Percentiles rank a stretch among this genome's conserved stretches.
Conservation (phyloP, 2,329 filamentous ascomycete species). For the Pseudofabraea citricarpa region DNA sequence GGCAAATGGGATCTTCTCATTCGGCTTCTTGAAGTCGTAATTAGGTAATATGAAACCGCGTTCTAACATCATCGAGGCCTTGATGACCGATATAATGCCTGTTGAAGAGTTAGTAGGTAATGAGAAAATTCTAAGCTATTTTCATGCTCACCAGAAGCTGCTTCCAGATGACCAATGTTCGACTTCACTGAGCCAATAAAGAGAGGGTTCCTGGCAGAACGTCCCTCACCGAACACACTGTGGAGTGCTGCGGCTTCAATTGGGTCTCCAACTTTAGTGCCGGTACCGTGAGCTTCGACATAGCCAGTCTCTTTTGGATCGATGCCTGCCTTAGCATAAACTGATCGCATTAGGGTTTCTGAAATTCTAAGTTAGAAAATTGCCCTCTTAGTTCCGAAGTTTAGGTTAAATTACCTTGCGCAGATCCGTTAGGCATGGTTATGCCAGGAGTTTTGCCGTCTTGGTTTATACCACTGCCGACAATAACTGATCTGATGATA, state of each 20-base stretch:
- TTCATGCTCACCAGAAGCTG: slow-evolving; percentile 14
- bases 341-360: slow-evolving; percentile 21
- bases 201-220: slow-evolving; percentile 16
- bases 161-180: slow-evolving; percentile 24
- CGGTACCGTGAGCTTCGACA: slow-evolving; percentile 15
- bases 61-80: slow-evolving; percentile 24
- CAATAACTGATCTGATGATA: slow-evolving; percentile 49
- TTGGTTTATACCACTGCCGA: slow-evolving; percentile 47
- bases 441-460: slow-evolving; percentile 55
- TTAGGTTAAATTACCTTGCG: slow-evolving; percentile 30
- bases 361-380: slow-evolving; percentile 3
- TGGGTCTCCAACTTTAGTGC: slow-evolving; percentile 17
- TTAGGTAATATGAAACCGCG: slow-evolving; percentile 24
- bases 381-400: background rate
- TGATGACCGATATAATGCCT: slow-evolving; percentile 24
- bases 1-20: slow-evolving; percentile 30
- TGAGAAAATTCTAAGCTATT: too few relatives aligned
- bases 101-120: slow-evolving; percentile 1
- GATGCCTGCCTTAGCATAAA: slow-evolving; percentile 10
- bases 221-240: slow-evolving; percentile 20
- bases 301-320: slow-evolving; percentile 13
- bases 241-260: slow-evolving; percentile 20
- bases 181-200: slow-evolving; percentile 22
- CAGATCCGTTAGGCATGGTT: slow-evolving; percentile 44
- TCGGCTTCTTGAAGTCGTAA: slow-evolving; percentile 31